Base-by-base conservation (phyloP, 2,329 filamentous ascomycete species). In the Aspergillus sp. region DNA sequence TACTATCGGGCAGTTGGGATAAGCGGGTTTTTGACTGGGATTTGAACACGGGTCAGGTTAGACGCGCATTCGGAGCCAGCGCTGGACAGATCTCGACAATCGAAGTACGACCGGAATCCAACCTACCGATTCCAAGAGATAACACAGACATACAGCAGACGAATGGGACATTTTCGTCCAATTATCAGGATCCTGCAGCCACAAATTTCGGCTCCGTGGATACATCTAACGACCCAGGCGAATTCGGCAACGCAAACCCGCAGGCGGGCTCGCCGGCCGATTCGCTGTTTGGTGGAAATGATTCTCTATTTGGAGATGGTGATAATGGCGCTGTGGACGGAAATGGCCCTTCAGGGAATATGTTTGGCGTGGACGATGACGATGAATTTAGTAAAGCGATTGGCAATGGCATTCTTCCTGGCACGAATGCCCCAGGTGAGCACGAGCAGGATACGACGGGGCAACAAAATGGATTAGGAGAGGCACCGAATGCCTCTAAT, bases 11-110 rank as follows among this genome's bases (percentile, higher is more conserved):
- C 3, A 91, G 89, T 63, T 98, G 93, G 93, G 93, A 98, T 67
- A 97, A 95, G 70, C 86, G 80, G 12, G 83, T 97, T 1, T 79
- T 89, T 45, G 90, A 97, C 63, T 98, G 93, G 93, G 93, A 97
- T 64, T 68, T 98, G 28, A 88, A 97, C 59, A 93, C 81, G 1
- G 93, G 93, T 0, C 77, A 85, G 57, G 76, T 85, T 5, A 83
- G 82, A 53, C 80, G 90, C 7, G 77, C 78, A 4, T 98, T 93
- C 59, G 82, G 84, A 41, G 84, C 85, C 2, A 87, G 78, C 45
- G 86, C 83, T 9, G 77, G 86, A 4, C 93, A 98, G 62, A 89
- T 97, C 49, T 93, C 88, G 2, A 82, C 88, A 2, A 82, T 98
- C 36, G 90, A 97, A 66, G 78, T 88, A 48, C 79, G 93, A 3